phyloP scores from a whole-genome alignment of 805 yeast species.

The Saturnispora halmiae region DNA sequence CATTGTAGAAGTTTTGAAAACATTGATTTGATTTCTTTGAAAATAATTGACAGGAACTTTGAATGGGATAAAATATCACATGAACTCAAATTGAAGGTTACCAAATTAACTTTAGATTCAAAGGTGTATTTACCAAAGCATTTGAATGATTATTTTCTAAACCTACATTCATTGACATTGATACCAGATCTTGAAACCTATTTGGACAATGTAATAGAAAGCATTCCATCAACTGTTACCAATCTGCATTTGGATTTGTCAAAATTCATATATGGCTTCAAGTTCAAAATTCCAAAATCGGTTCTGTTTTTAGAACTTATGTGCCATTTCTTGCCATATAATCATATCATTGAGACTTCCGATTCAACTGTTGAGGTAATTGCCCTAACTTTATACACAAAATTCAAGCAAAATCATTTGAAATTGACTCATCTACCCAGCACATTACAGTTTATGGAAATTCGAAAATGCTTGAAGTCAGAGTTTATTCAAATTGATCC shows the following conservation, averaged over 20 bases:
- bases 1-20: not conserved
- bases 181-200: not conserved
- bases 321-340: conserved; percentile 7
- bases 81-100: not conserved
- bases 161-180: conserved; percentile 1
- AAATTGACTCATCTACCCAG: conserved; percentile 2
- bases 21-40: conserved; percentile 1
- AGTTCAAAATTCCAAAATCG: conserved; percentile 1
- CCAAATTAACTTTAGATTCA: not conserved
- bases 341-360: conserved; percentile 1
- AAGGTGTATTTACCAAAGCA: not conserved
- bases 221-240: conserved; percentile 1
- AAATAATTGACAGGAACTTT: not conserved
- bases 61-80: not conserved
- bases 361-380: conserved; percentile 2
- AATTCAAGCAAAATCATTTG: not conserved
- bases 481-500: conserved; percentile 7
- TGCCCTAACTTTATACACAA: conserved; percentile 3
- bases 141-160: not conserved
- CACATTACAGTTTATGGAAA: conserved; percentile 7
- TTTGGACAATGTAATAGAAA: not conserved
- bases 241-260: conserved; percentile 9
- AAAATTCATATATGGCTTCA: conserved; percentile 4
- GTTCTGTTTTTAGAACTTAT: conserved; percentile 5
- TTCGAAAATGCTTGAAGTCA: conserved; percentile 6